Base-by-base conservation (phyloP, 2,329 filamentous ascomycete species). In the Leptographium galeiforme region DNA sequence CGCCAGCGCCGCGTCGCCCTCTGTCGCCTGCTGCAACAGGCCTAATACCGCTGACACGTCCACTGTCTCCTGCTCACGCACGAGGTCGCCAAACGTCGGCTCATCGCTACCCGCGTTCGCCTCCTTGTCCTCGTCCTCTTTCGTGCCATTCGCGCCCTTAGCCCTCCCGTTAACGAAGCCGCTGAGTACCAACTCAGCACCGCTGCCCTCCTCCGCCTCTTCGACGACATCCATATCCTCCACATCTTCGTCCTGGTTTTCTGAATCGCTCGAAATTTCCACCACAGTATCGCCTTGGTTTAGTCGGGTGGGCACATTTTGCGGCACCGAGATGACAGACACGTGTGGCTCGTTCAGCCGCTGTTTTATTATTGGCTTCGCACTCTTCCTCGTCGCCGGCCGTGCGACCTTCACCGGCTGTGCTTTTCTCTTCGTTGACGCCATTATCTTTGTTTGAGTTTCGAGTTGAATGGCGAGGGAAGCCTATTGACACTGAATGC, bases 1-100 rank as follows among this genome's bases (percentile, higher is more conserved):
- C 25, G 30, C 49, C 7, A 25, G 44, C 2, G 25, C 41, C 2
- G 34, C 25, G 40, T 48, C 53, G 32, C 41, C 41, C 11, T 32
- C 41, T 1, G 39, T 4, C 5, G n/a, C 19, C 12, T 18, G 63
- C 62, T 66, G 51, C 16, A 52, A 14, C 12, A 55, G 33, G 6
- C 76, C 68, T 62, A 79, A 73, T 63, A 82, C 72, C 48, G 80
- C 75, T 45, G 82, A 70, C 8, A 95, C 87, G 60, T 95, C 87
- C 61, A 95, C 84, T 50, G 84, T 78, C 58, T 86, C 82, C 55
- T 81, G 77, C 54, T 82, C 81, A 60, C 82, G 84, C 44, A 95
- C 75, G 47, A 94, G 79, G 64, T 97, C 91, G 61, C 89, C 91
- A 66, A 97, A 95, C 18, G 71, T 68, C 7, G 68, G 70, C 53